phyloP scores from a whole-genome alignment of 805 yeast genomes.

The Candida tibetensis region DNA sequence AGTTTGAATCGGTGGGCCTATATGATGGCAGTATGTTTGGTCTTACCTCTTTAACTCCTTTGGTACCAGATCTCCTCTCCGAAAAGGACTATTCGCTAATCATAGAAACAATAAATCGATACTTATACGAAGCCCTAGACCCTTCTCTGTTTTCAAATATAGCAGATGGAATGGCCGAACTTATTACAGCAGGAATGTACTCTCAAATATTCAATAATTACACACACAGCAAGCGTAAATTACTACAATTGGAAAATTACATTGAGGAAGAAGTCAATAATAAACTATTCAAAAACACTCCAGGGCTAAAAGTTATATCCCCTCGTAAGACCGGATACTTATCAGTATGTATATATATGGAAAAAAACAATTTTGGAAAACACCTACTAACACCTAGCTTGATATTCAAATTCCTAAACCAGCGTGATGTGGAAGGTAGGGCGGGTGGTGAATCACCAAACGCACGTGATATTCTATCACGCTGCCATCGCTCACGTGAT shows the following conservation, averaged over 20 bases:
- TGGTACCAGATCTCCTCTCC: conserved; percentile 25
- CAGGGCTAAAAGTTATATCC: conserved; percentile 42
- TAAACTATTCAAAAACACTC: conserved; percentile 12
- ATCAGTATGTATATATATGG: conserved; percentile 46
- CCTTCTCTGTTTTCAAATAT: conserved; percentile 25
- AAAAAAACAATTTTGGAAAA: too few relatives aligned
- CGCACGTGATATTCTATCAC: too few relatives aligned
- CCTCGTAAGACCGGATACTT: conserved; percentile 55
- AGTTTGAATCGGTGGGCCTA: conserved; percentile 38
- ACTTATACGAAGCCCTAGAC: conserved; percentile 38
- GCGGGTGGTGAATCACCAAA: too few relatives aligned
- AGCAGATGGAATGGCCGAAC: conserved; percentile 41
- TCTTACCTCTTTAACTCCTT: conserved; percentile 48
- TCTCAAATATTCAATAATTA: conserved; percentile 18
- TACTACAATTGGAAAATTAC: conserved; percentile 43
- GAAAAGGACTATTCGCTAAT: conserved; percentile 40
- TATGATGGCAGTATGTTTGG: conserved; percentile 49
- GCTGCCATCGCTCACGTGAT: too few relatives aligned
- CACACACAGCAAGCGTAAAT: conserved; percentile 26
- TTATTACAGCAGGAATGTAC: conserved; percentile 38
- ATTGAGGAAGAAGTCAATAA: conserved; percentile 20
- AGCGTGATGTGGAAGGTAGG: not conserved
- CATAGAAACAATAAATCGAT: conserved; percentile 43
- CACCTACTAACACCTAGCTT: conserved; percentile 25
- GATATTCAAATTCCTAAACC: conserved; percentile 56